Evolutionary conservation across 768 basidiomycete genomes (phyloP).

Genomic region (Leccinum truebloodii): DNA sequence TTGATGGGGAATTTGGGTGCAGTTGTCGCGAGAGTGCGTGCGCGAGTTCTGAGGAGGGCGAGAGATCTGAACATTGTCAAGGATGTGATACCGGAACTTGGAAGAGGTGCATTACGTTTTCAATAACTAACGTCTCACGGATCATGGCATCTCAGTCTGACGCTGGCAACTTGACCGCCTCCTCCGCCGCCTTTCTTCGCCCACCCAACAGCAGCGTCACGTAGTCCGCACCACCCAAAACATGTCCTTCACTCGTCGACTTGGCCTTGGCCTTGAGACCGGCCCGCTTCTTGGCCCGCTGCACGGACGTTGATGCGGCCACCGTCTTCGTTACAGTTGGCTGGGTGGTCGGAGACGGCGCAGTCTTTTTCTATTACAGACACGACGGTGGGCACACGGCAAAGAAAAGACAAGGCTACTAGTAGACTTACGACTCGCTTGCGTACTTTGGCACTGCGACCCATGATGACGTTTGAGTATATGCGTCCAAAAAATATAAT

Average conservation of each 20-base stretch:
- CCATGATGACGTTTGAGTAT: conserved; percentile 32
- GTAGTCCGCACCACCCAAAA: conserved; percentile 78
- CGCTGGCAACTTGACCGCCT: conserved; percentile 60
- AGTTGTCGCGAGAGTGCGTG: conserved; percentile 19
- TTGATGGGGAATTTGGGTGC: conserved; percentile 18
- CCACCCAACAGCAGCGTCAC: conserved; percentile 71
- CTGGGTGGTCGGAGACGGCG: conserved; percentile 7
- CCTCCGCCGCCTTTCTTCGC: conserved; percentile 63
- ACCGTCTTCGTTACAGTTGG: conserved; percentile 1
- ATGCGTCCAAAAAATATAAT: background rate
- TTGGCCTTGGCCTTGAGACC: conserved; percentile 27
- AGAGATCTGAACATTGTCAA: conserved; percentile 18
- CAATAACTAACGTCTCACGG: background rate
- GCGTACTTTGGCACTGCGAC: conserved; percentile 37
- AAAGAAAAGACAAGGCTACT: background rate
- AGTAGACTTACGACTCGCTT: conserved; percentile 34
- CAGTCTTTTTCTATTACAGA: conserved; percentile 27
- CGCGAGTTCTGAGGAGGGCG: conserved; percentile 3
- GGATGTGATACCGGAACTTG: conserved; percentile 21
- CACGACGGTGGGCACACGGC: background rate
- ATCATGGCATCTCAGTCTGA: conserved; percentile 1
- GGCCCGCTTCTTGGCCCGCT: conserved; percentile 31
- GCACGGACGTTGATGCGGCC: conserved; percentile 8
- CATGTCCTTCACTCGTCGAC: conserved; percentile 34
- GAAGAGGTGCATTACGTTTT: conserved; percentile 14